A percentile compares a stretch with the other conserved stretches of the same genome.
Conservation (phyloP, 106 monocot species). For the Amphibolis antarctica region DNA sequence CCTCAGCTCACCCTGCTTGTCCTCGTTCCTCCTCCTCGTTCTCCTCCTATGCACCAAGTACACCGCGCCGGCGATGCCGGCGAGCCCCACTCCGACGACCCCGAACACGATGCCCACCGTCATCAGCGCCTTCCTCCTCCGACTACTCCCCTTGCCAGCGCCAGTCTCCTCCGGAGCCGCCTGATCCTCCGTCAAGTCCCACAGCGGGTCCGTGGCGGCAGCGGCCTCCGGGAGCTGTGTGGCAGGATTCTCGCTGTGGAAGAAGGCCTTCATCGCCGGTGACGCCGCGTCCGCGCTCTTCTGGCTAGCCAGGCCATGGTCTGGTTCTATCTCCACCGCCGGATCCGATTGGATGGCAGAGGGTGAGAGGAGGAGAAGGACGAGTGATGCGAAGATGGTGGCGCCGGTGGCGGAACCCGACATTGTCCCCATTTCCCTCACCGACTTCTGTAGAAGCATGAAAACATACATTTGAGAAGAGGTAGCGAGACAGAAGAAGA, state of each 20-base stretch:
- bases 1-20: neutral
- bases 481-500: too few relatives aligned
- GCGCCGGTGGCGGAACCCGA: too few relatives aligned
- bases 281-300: neutral
- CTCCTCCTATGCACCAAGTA: constrained; percentile 1
- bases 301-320: neutral
- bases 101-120: neutral
- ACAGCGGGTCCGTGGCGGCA: neutral
- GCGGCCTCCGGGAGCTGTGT: constrained; percentile 1
- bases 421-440: too few relatives aligned
- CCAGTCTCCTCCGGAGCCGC: neutral
- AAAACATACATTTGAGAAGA: too few relatives aligned
- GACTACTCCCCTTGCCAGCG: neutral
- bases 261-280: constrained; percentile 1
- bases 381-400: too few relatives aligned
- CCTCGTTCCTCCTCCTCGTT: neutral
- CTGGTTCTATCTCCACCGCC: neutral
- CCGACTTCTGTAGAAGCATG: too few relatives aligned
- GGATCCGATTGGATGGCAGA: neutral
- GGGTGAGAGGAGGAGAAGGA: neutral
- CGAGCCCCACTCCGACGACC: neutral
- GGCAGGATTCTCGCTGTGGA: neutral
- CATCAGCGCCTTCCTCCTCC: neutral
- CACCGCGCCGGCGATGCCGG: neutral
- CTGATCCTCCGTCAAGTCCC: neutral